Conservation (phyloP, 1,139 yeast genomes). For the Taphrina communis region DNA sequence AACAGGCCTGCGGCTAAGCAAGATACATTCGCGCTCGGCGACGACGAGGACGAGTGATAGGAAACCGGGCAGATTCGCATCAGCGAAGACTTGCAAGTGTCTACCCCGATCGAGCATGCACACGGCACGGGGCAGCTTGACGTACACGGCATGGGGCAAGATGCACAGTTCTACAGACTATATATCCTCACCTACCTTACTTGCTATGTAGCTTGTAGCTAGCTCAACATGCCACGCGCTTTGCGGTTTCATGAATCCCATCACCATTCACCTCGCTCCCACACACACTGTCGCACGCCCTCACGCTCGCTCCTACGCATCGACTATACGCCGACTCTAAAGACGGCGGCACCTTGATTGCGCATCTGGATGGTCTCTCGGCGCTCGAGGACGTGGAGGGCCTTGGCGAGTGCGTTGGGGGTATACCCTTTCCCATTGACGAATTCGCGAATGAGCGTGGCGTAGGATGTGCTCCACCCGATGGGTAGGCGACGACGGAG, state of each 20-base stretch:
- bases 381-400: slow-evolving; percentile 79
- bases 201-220: not conserved
- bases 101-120: no score
- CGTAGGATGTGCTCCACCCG: slow-evolving; percentile 94
- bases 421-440: slow-evolving; percentile 70
- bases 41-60: slow-evolving; percentile 27
- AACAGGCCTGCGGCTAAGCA: not conserved
- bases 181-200: not conserved
- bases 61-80: no score
- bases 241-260: no score
- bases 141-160: no score
- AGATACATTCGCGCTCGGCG: slow-evolving; percentile 19
- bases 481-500: slow-evolving; percentile 89
- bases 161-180: no score
- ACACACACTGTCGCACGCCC: no score
- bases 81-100: no score
- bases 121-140: no score
- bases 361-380: slow-evolving; percentile 86
- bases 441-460: slow-evolving; percentile 81
- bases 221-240: no score
- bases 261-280: no score
- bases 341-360: slow-evolving; percentile 84
- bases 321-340: slow-evolving; percentile 72
- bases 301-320: slow-evolving; percentile 11
- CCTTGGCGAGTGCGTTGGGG: slow-evolving; percentile 79